Evolutionary conservation across 208 protist genomes (phyloP).

Genomic region (Wallacemonas sp.): DNA sequence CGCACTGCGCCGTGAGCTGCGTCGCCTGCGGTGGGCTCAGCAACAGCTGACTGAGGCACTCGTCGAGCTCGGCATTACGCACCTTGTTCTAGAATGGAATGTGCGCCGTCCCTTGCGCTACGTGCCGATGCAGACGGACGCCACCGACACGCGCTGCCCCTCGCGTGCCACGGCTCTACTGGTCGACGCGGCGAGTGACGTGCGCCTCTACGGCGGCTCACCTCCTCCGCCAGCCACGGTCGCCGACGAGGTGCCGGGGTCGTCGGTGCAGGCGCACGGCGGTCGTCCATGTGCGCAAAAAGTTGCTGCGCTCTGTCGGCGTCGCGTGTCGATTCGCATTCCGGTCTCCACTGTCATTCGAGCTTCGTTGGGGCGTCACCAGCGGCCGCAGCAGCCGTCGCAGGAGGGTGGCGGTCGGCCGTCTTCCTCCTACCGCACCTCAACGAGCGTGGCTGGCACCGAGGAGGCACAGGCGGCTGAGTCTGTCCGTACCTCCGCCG

Average conservation of each 20-base stretch:
- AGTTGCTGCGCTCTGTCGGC: background rate
- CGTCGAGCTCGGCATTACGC: slow-evolving; percentile 27
- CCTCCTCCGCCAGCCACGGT: background rate
- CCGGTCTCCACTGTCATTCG: slow-evolving; percentile 9
- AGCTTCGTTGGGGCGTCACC: slow-evolving; percentile 17
- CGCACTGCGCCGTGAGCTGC: slow-evolving; percentile 12
- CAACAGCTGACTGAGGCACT: slow-evolving; percentile 23
- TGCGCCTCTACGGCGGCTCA: background rate
- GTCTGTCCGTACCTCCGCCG: background rate
- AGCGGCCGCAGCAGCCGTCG: slow-evolving; percentile 13
- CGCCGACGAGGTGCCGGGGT: too few species aligned
- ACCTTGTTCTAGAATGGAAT: slow-evolving; percentile 35
- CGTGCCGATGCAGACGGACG: too few species aligned
- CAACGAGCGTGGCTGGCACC: background rate
- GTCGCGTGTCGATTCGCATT: slow-evolving; percentile 2
- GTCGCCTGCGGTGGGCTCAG: slow-evolving; percentile 17
- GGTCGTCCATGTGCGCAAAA: background rate
- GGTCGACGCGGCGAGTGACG: background rate
- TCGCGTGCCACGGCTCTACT: background rate
- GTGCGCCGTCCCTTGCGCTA: slow-evolving; percentile 1
- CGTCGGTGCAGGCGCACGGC: too few species aligned
- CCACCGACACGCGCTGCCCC: background rate
- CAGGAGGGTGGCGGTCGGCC: background rate
- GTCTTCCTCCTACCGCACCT: background rate
- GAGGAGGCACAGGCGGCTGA: background rate